These are phyloP conservation scores for Carex cristatella DNA, from an alignment of 176 grass and related monocot genomes.

Conservation along the genomic window DNA sequence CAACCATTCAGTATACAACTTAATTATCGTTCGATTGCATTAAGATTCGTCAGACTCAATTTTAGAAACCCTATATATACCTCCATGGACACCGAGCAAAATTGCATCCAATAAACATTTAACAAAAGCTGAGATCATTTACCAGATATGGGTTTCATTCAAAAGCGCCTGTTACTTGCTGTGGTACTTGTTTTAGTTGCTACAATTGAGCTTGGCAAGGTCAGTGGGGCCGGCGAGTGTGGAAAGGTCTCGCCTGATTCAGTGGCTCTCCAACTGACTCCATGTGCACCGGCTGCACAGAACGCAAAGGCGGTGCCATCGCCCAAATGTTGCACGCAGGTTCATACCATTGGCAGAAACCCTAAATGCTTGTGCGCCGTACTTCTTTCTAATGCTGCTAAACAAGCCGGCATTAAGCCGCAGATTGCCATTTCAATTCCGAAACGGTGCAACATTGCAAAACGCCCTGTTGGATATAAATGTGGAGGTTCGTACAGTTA, in stretches of 20 bases:
- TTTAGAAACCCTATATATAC: not conserved
- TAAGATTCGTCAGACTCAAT: too few relatives aligned
- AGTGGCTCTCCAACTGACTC: slow-evolving; percentile 48
- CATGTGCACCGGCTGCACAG: slow-evolving; percentile 42
- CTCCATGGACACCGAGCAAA: not conserved
- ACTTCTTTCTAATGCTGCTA: slow-evolving; percentile 52
- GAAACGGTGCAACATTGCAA: slow-evolving; percentile 58
- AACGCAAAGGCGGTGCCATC: slow-evolving; percentile 29
- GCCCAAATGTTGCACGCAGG: slow-evolving; percentile 36
- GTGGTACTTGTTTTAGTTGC: slow-evolving; percentile 3
- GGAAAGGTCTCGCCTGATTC: slow-evolving; percentile 41
- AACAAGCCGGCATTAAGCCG: slow-evolving; percentile 52
- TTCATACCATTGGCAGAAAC: slow-evolving; percentile 51
- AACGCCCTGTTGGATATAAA: slow-evolving; percentile 62
- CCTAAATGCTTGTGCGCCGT: slow-evolving; percentile 65
- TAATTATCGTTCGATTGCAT: too few relatives aligned
- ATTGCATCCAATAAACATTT: not conserved
- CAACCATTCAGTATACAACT: too few relatives aligned
- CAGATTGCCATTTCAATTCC: slow-evolving; percentile 60
- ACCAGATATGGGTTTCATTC: slow-evolving; percentile 5
- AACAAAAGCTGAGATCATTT: not conserved
- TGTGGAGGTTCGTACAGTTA: slow-evolving; percentile 40
- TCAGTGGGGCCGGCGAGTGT: slow-evolving; percentile 48
- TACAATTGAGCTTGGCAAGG: not conserved
- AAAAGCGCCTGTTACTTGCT: not conserved